Conservation (phyloP, 2,329 filamentous ascomycete genomes). For the Clonostachys solani region DNA sequence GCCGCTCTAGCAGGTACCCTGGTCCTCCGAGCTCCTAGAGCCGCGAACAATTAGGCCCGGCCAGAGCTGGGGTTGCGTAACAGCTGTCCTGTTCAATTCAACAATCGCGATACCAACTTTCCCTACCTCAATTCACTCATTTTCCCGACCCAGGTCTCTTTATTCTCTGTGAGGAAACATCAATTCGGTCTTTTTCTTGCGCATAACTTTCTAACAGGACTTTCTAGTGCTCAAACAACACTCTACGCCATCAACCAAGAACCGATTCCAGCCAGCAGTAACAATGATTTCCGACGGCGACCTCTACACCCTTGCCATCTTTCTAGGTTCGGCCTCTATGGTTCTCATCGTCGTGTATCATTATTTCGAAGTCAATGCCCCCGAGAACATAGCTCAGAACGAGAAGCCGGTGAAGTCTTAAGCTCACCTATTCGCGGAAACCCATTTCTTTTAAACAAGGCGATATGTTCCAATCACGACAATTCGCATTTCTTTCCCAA, state of each 20-base stretch:
- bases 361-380: conserved; percentile 88
- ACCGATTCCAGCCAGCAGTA: conserved; percentile 14
- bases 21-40: neutral
- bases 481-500: too few species aligned
- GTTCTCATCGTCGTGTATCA: conserved; percentile 92
- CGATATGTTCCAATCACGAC: too few species aligned
- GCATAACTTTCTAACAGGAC: neutral
- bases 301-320: conserved; percentile 87
- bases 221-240: neutral
- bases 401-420: neutral
- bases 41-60: neutral
- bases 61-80: neutral
- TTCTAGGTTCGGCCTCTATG: conserved; percentile 87
- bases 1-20: neutral
- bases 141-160: neutral
- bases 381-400: conserved; percentile 3
- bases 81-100: conserved; percentile 2
- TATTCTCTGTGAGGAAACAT: neutral
- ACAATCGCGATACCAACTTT: neutral
- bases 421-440: too few species aligned
- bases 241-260: neutral
- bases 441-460: too few species aligned
- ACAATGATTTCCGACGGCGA: conserved; percentile 93
- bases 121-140: neutral
- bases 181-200: neutral